Base-by-base conservation (phyloP, 148 eudicot genomes). In the Rheum nobile region DNA sequence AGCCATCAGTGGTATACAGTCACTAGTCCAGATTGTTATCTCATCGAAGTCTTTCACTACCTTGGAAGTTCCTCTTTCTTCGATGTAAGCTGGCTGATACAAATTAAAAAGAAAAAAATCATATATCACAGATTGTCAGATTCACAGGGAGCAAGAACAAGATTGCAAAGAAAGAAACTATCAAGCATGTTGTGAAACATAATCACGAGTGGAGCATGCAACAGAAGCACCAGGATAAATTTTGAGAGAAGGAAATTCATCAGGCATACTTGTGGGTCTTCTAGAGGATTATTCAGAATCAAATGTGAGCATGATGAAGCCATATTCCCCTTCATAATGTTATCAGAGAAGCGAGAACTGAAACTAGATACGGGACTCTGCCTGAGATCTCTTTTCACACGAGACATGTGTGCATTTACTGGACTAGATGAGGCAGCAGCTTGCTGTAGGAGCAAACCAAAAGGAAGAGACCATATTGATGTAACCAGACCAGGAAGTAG, bases 391-490 rank as follows among this genome's bases (percentile, higher is more conserved):
- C 86, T 86, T 84, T 86, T 88, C 6, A 79, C 69, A 59, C 84
- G 86, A 72, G 76, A 76, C 38, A 83, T 72, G 83, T 86, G 88
- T 77, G 82, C 80, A 83, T 76, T 80, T 72, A 75, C 73, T 82
- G 92, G 81, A 72, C 86, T 83, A 71, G 87, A 82, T 42, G 88
- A 81, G 74, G 79, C 74, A 44, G 90, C 77, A 68, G 47, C 79
- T 83, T 85, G 91, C 78, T 92, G 96, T 76, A 96, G 84, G 74
- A 96, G 89, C 83, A 96, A 83, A 71, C 99, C 99, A 84, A 80
- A 89, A 29, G 99, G 97, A 82, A 96, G 90, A 41, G 97, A 85
- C 97, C 97, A 96, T 82, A 96, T 90, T 69, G 99, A 92, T 35
- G 88, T 82, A 74, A 92, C 78, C 67, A 80, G 80, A 61, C 89